phyloP scores from a whole-genome alignment of 2,329 filamentous ascomycete genomes.

The Ascochyta viciae-villosae region DNA sequence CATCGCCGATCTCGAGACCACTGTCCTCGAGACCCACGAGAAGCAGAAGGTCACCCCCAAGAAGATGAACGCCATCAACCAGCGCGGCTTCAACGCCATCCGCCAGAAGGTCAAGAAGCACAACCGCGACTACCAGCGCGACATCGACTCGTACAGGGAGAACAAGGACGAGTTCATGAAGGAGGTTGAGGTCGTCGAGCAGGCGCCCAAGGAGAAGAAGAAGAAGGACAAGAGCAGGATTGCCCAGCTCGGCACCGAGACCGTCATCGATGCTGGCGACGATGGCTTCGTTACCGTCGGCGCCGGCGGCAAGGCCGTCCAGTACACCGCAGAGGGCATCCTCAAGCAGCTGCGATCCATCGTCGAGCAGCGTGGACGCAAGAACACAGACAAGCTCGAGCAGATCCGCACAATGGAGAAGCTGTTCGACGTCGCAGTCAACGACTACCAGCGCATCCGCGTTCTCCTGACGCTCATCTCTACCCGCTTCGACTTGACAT shows the following conservation, averaged over 20 bases:
- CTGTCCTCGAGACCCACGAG: slow-evolving; percentile 89
- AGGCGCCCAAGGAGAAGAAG: slow-evolving; percentile 54
- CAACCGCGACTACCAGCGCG: slow-evolving; percentile 89
- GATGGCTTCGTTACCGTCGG: slow-evolving; percentile 90
- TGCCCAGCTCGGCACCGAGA: slow-evolving; percentile 59
- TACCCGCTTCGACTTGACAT: slow-evolving; percentile 90
- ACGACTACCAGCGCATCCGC: slow-evolving; percentile 92
- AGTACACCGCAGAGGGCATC: slow-evolving; percentile 96
- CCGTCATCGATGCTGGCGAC: slow-evolving; percentile 68
- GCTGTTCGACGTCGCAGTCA: slow-evolving; percentile 84
- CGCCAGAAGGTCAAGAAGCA: slow-evolving; percentile 99
- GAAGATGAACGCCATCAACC: slow-evolving; percentile 98
- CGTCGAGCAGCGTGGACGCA: slow-evolving; percentile 95
- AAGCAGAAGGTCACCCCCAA: slow-evolving; percentile 96
- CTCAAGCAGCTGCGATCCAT: slow-evolving; percentile 95
- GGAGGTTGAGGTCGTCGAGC: slow-evolving; percentile 80
- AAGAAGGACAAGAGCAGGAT: slow-evolving; percentile 55
- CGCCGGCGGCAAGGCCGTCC: slow-evolving; percentile 84
- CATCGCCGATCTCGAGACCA: slow-evolving; percentile 91
- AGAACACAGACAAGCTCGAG: slow-evolving; percentile 94
- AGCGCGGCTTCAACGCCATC: slow-evolving; percentile 92
- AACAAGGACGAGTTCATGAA: slow-evolving; percentile 90
- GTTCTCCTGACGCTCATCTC: slow-evolving; percentile 91
- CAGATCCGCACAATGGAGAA: slow-evolving; percentile 99
- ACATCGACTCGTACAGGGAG: slow-evolving; percentile 85